Evolutionary conservation across 371 early-diverging fungal genomes (phyloP), one percentile per base, ranked within the genome.

Genomic region (Blyttiomyces sp.): DNA sequence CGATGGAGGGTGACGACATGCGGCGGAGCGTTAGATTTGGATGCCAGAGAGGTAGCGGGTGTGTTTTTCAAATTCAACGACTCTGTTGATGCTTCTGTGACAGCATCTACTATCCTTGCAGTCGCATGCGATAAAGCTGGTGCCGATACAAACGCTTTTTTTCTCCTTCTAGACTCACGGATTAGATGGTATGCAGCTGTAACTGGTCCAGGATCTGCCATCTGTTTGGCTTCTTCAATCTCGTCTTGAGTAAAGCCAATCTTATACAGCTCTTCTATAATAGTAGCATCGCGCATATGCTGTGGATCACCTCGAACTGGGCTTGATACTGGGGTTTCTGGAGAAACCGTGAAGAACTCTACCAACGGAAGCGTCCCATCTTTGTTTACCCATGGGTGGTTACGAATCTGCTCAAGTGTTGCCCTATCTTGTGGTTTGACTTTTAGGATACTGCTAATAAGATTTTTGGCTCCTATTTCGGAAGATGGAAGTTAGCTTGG

Each of bases 331-430:
- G 45, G 31, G 21, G 46, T 13, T 21, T 0, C 9, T 4, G 23
- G 27, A 35, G 31, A 39, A 11, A 50, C 39, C n/a, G 44, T 43
- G 34, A 51, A 66, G 53, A 63, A 54, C 28, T 56, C 63, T 16
- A 63, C 24, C 21, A 48, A 35, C 7, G 65, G 59, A 23, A 63
- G 50, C 2, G 17, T 44, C 9, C 54, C 68, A 36, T 62, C 30
- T 23, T 54, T 56, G 30, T 43, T 67, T 1, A 53, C 64, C 74
- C 74, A 73, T 5, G 63, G 57, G 44, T 73, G 70, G 26, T 39
- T 30, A 23, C 59, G 61, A 3, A 73, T 68, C 7, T 39, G 43
- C 4, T 35, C 33, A 1, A 73, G 45, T 7, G 63, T 63, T 1
- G 64, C 61, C 23, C 74, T 49, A 9, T 58, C 63, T 5, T 13